phyloP scores from a whole-genome alignment of 768 basidiomycete genomes.

The Clathrus columnatus region DNA sequence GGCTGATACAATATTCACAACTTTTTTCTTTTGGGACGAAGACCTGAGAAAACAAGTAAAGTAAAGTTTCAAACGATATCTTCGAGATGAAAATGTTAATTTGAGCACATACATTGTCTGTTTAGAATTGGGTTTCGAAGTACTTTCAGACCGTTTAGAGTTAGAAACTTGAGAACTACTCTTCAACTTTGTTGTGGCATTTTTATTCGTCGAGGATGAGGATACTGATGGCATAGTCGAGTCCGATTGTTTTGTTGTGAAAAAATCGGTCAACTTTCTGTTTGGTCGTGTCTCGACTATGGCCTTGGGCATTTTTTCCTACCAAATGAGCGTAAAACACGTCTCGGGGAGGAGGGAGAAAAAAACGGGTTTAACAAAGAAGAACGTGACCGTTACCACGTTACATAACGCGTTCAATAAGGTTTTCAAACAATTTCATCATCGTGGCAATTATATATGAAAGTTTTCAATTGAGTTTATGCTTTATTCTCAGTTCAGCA shows the following conservation, averaged over 20 bases:
- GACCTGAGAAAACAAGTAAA: too few relatives aligned
- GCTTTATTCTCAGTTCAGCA: too few relatives aligned
- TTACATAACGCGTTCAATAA: not conserved
- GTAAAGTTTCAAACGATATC: too few relatives aligned
- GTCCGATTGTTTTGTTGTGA: conserved; percentile 1
- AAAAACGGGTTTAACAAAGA: not conserved
- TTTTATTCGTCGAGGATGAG: not conserved
- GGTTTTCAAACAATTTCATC: too few relatives aligned
- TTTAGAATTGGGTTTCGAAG: not conserved
- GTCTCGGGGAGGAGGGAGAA: not conserved
- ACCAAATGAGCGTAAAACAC: not conserved
- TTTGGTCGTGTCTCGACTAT: not conserved
- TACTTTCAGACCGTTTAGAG: not conserved
- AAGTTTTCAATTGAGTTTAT: too few relatives aligned
- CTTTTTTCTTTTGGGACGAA: too few relatives aligned
- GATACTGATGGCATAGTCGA: not conserved
- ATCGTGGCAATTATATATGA: too few relatives aligned
- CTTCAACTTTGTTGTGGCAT: not conserved
- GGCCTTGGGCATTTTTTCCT: not conserved
- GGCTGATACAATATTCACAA: not conserved
- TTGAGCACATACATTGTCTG: too few relatives aligned
- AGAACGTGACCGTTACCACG: not conserved
- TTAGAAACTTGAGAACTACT: not conserved
- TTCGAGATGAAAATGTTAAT: too few relatives aligned
- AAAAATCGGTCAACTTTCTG: conserved; percentile 8